Evolutionary conservation across 2,329 filamentous ascomycete genomes (phyloP).

Genomic region (Trichophyton verrucosum): DNA sequence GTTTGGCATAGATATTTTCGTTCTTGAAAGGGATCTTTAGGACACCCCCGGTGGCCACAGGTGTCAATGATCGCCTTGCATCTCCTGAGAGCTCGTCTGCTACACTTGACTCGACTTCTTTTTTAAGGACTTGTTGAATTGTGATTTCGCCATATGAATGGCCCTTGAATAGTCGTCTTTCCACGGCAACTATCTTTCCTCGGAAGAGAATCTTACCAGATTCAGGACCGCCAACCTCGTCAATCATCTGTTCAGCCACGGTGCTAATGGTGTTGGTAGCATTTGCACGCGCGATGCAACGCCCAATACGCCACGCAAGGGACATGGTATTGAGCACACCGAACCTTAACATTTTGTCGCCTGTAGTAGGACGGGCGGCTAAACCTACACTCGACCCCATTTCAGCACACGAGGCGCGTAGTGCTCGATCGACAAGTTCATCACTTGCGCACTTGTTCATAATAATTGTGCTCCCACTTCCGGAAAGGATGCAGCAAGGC

Average conservation of each 20-base stretch:
- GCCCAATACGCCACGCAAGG: slow-evolving; percentile 43
- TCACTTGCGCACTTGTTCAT: slow-evolving; percentile 33
- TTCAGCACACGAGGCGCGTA: slow-evolving; percentile 31
- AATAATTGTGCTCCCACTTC: slow-evolving; percentile 34
- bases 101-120: slow-evolving; percentile 24
- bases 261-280: slow-evolving; percentile 39
- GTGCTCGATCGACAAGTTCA: slow-evolving; percentile 32
- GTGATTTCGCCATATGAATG: slow-evolving; percentile 49
- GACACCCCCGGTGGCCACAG: slow-evolving; percentile 10
- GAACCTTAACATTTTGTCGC: slow-evolving; percentile 25
- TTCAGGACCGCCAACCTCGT: slow-evolving; percentile 43
- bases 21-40: slow-evolving; percentile 55
- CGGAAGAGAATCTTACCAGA: slow-evolving; percentile 48
- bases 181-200: slow-evolving; percentile 52
- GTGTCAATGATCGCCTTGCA: slow-evolving; percentile 11
- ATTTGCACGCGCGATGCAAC: slow-evolving; percentile 44
- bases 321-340: slow-evolving; percentile 32
- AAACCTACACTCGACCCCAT: slow-evolving; percentile 33
- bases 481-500: slow-evolving; percentile 36
- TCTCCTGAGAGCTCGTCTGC: slow-evolving; percentile 8
- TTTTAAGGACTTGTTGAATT: slow-evolving; percentile 37
- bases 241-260: slow-evolving; percentile 47
- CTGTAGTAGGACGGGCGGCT: slow-evolving; percentile 30
- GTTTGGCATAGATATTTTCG: slow-evolving; percentile 53
- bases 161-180: slow-evolving; percentile 42